Evolutionary conservation across 2,329 filamentous ascomycete species (phyloP), one percentile per base, ranked within the genome.

Genomic region (Alternaria longipes): DNA sequence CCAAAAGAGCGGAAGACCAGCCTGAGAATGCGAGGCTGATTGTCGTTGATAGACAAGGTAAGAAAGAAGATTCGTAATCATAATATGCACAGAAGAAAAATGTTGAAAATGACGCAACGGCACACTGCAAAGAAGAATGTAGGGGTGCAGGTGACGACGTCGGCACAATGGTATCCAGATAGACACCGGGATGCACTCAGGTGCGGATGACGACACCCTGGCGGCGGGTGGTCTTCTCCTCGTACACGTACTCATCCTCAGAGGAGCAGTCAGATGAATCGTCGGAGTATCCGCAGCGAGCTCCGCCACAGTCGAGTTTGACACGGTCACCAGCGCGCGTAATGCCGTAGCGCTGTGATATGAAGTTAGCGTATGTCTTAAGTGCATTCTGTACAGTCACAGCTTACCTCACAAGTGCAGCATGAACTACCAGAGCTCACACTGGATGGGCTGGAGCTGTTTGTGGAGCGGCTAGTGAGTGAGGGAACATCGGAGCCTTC

Each of bases 231-330:
- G 78, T 77, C 80, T 82, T 82, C 70, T 80, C 78, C 69, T 84
- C 79, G 80, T 89, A 87, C 62, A 70, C 65, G 66, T 72, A 70
- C 73, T 89, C 87, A 65, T 90, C 89, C 70, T 90, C 90, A 71
- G 86, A 90, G 69, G 89, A 93, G 84, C 90, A 92, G 57, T 87
- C 86, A 54, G 84, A 86, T 65, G 85, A 87, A 63, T 91, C 88
- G 74, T 92, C 90, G 67, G 86, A 87, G 82, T 91, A 95, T 75
- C 92, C 92, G 82, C 94, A 97, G 78, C 92, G 90, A 64, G 89
- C 85, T 71, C 94, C 94, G 72, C 93, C 93, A 77, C 94, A 98
- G 87, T 97, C 94, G 80, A 97, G 89, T 87, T 94, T 95, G 86
- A 98, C 91, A 75, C 94, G 90, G 81, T 96, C 91, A 77, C 94